Percentiles rank a stretch among this genome's conserved stretches.
Evolutionary conservation across 176 grass and related monocot genomes (phyloP).

Genomic region (Raddia distichophylla): DNA sequence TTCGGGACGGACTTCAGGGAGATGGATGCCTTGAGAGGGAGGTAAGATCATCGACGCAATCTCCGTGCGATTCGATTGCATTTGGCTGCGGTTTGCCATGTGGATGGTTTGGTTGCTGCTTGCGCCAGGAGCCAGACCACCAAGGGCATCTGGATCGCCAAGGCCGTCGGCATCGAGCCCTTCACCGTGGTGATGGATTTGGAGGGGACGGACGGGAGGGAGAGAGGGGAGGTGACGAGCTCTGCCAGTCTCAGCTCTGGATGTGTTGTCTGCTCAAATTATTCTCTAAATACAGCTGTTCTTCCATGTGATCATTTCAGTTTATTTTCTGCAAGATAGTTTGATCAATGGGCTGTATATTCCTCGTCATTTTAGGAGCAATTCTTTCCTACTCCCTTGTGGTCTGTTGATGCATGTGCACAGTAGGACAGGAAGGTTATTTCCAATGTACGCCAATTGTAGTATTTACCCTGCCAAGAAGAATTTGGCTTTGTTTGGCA

Average conservation of each 20-base stretch:
- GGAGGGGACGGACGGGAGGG: conserved; percentile 86
- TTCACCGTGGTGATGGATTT: conserved; percentile 85
- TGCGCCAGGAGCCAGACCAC: conserved; percentile 79
- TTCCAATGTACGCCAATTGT: background rate
- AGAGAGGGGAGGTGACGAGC: conserved; percentile 75
- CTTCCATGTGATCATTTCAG: background rate
- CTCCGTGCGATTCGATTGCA: background rate
- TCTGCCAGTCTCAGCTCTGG: background rate
- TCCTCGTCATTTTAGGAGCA: background rate
- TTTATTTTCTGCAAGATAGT: background rate
- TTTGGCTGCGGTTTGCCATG: background rate
- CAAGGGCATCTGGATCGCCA: conserved; percentile 86
- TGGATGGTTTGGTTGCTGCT: background rate
- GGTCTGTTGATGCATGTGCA: conserved; percentile 8
- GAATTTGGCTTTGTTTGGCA: background rate
- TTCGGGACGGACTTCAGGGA: conserved; percentile 80
- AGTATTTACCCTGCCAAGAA: conserved; percentile 8
- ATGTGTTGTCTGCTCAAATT: background rate
- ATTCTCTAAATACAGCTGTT: background rate
- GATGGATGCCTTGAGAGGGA: conserved; percentile 86
- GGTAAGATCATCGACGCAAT: conserved; percentile 41
- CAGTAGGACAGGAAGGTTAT: background rate
- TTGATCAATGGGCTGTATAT: background rate
- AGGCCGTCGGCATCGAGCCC: conserved; percentile 64
- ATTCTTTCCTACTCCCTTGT: background rate